Conservation (phyloP, 2,329 filamentous ascomycete genomes). For the Sclerotinia borealis region DNA sequence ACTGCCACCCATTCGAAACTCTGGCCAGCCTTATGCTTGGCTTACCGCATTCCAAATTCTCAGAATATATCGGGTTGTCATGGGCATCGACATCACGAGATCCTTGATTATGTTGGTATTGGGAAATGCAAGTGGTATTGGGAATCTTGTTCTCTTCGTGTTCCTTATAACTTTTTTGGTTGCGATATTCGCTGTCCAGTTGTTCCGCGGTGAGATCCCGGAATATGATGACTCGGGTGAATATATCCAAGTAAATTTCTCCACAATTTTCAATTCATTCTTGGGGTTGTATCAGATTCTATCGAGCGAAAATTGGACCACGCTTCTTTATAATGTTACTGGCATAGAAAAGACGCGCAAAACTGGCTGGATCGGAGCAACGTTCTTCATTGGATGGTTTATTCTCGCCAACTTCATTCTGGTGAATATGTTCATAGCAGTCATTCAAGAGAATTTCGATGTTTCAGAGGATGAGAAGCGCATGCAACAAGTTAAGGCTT, state of each 20-base stretch:
- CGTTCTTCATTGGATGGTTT: constrained; percentile 93
- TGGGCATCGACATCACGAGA: constrained; percentile 81
- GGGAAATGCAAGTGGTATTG: constrained; percentile 84
- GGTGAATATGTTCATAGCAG: constrained; percentile 99
- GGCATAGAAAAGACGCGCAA: constrained; percentile 55
- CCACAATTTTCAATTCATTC: constrained; percentile 91
- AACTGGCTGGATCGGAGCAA: constrained; percentile 87
- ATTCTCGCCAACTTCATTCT: constrained; percentile 93
- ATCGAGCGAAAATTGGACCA: constrained; percentile 95
- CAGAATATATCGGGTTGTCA: constrained; percentile 82
- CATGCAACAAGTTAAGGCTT: constrained; percentile 90
- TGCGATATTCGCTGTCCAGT: constrained; percentile 85
- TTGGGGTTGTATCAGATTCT: constrained; percentile 96
- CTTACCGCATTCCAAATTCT: constrained; percentile 90
- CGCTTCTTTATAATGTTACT: constrained; percentile 77
- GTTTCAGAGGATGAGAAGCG: constrained; percentile 98
- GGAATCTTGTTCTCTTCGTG: constrained; percentile 92
- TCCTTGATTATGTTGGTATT: constrained; percentile 83
- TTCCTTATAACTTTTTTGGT: constrained; percentile 92
- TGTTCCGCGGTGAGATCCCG: constrained; percentile 84
- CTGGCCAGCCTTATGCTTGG: constrained; percentile 73
- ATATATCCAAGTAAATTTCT: constrained; percentile 68
- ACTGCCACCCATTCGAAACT: constrained; percentile 70
- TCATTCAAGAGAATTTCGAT: constrained; percentile 99
- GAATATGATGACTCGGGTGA: constrained; percentile 54